Conservation (phyloP, 1,284 basidiomycete genomes). For the Somion occarium region DNA sequence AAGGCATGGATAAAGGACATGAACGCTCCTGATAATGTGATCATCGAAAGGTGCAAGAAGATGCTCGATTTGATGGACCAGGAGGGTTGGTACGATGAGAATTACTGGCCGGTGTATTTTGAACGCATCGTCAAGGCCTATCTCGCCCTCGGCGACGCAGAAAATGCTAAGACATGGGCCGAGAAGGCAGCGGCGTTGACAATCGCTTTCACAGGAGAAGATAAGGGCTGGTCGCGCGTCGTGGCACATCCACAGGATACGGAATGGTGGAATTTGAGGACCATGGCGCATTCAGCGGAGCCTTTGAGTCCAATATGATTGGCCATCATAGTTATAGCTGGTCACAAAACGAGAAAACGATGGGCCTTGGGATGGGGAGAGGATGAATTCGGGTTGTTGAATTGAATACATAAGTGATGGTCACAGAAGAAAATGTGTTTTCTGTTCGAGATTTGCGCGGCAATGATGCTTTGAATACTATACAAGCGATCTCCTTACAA, state of each 20-base stretch:
- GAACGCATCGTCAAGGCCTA: neutral
- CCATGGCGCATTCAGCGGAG: neutral
- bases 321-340: no score
- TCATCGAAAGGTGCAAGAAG: neutral
- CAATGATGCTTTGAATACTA: no score
- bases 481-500: no score
- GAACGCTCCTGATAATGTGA: neutral
- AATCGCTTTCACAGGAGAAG: neutral
- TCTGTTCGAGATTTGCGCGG: no score
- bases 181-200: neutral
- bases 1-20: neutral
- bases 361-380: no score
- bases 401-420: no score
- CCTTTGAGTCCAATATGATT: no score
- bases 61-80: neutral
- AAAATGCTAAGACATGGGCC: neutral
- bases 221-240: neutral
- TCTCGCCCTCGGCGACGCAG: neutral
- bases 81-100: neutral
- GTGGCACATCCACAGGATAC: neutral
- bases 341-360: no score
- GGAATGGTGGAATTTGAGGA: neutral
- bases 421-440: no score
- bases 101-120: neutral
- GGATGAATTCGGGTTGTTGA: no score